Conservation (phyloP, 2,329 filamentous ascomycete species). For the Epichloe bromicola region DNA sequence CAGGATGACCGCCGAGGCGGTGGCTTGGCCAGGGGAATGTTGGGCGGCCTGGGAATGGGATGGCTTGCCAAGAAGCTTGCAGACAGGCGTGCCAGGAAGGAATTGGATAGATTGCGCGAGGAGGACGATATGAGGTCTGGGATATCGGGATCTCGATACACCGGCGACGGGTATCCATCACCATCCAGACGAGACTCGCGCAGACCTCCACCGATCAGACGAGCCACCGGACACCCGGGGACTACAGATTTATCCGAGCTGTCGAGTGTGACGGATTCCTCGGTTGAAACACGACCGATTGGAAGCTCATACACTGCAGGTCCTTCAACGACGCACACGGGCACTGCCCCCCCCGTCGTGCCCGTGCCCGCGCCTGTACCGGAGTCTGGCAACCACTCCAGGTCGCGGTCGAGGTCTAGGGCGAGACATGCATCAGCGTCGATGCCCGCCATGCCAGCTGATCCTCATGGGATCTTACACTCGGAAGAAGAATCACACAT, state of each 20-base stretch:
- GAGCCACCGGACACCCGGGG: constrained; percentile 16
- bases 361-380: constrained; percentile 8
- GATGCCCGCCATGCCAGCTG: constrained; percentile 43
- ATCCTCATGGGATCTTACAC: constrained; percentile 32
- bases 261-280: constrained; percentile 24
- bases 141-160: constrained; percentile 50
- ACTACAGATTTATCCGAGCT: constrained; percentile 17
- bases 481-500: constrained; percentile 18
- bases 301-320: constrained; percentile 15
- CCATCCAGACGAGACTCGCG: constrained; percentile 27
- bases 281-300: constrained; percentile 17
- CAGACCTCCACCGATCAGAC: constrained; percentile 17
- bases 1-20: constrained; percentile 29
- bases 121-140: constrained; percentile 47
- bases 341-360: constrained; percentile 10
- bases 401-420: constrained; percentile 26
- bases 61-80: constrained; percentile 55
- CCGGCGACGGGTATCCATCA: constrained; percentile 50
- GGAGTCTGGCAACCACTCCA: constrained; percentile 13
- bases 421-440: constrained; percentile 25
- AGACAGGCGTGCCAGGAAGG: constrained; percentile 35
- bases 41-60: constrained; percentile 52
- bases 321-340: constrained; percentile 8
- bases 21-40: constrained; percentile 41
- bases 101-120: constrained; percentile 32